Conservation (phyloP, 2,329 filamentous ascomycete species). For the Neodidymelliopsis sp. region DNA sequence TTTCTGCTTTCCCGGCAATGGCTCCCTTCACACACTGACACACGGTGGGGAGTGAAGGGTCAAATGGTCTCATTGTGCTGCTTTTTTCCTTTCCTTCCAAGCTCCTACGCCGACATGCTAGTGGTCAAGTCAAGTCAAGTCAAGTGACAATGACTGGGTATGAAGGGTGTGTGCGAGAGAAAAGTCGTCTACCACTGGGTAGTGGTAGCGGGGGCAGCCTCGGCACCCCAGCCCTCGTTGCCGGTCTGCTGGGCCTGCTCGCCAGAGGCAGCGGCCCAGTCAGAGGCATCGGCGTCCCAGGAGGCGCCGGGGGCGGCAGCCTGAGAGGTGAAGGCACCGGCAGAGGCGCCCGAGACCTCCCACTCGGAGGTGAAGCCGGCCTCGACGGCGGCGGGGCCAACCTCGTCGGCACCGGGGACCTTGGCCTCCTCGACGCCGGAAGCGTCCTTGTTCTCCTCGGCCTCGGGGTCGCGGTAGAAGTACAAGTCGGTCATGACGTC, state of each 20-base stretch:
- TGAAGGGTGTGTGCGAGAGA: conserved; percentile 28
- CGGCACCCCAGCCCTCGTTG: conserved; percentile 61
- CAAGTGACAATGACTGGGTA: conserved; percentile 46
- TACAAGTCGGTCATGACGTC: conserved; percentile 99
- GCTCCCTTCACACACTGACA: conserved; percentile 12
- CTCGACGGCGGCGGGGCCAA: conserved; percentile 79
- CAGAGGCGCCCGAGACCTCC: conserved; percentile 75
- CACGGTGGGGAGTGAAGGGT: conserved; percentile 7
- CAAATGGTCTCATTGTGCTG: conserved; percentile 35
- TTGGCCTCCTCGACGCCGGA: conserved; percentile 84
- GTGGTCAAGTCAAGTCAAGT: conserved; percentile 20
- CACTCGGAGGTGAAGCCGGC: conserved; percentile 83
- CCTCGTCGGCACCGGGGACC: conserved; percentile 83
- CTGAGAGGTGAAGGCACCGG: conserved; percentile 66
- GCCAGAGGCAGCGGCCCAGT: conserved; percentile 73
- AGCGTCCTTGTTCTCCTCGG: conserved; percentile 97
- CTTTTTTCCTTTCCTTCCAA: conserved; percentile 37
- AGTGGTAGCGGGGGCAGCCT: conserved; percentile 45
- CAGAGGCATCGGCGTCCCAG: conserved; percentile 69
- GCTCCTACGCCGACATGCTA: conserved; percentile 42
- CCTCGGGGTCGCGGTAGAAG: conserved; percentile 99
- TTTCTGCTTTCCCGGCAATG: too few relatives aligned
- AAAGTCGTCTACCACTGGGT: conserved; percentile 55
- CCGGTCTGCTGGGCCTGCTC: conserved; percentile 49
- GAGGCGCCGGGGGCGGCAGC: conserved; percentile 69